Percentiles rank a stretch among this genome's conserved stretches.
Conservation (phyloP, 768 basidiomycete species). For the Flagelloscypha sp. region DNA sequence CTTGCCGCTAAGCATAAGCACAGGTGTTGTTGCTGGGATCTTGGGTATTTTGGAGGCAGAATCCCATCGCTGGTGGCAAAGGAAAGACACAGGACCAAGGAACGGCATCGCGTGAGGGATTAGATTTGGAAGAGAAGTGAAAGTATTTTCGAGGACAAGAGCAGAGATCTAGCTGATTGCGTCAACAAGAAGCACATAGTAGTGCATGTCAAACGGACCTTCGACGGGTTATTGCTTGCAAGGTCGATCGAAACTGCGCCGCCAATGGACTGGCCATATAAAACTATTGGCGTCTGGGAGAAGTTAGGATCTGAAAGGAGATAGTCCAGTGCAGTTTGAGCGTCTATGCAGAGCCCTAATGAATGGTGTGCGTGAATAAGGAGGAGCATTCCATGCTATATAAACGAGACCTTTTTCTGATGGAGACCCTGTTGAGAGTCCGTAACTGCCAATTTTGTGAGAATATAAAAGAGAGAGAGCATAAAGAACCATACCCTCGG, state of each 20-base stretch:
- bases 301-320: slow-evolving; percentile 55
- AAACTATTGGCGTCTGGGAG: slow-evolving; percentile 58
- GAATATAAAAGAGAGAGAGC: slow-evolving; percentile 1
- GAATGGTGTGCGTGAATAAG: slow-evolving; percentile 1
- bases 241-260: slow-evolving; percentile 91
- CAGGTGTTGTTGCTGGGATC: slow-evolving; percentile 59
- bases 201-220: slow-evolving; percentile 31
- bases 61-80: slow-evolving; percentile 87
- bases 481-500: slow-evolving; percentile 53
- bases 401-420: slow-evolving; percentile 57
- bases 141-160: slow-evolving; percentile 89
- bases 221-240: slow-evolving; percentile 64
- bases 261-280: slow-evolving; percentile 85
- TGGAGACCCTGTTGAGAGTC: slow-evolving; percentile 77
- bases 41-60: slow-evolving; percentile 56
- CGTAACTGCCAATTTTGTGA: slow-evolving; percentile 51
- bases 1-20: slow-evolving; percentile 75
- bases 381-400: background rate
- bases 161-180: slow-evolving; percentile 48
- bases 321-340: slow-evolving; percentile 77
- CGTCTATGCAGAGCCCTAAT: slow-evolving; percentile 75
- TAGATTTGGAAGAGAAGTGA: slow-evolving; percentile 73
- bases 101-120: slow-evolving; percentile 76
- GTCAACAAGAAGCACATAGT: background rate
- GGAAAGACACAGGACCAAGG: slow-evolving; percentile 63